Evolutionary conservation across 305 asterid species (phyloP).

Genomic region (Petunia hybrid): DNA sequence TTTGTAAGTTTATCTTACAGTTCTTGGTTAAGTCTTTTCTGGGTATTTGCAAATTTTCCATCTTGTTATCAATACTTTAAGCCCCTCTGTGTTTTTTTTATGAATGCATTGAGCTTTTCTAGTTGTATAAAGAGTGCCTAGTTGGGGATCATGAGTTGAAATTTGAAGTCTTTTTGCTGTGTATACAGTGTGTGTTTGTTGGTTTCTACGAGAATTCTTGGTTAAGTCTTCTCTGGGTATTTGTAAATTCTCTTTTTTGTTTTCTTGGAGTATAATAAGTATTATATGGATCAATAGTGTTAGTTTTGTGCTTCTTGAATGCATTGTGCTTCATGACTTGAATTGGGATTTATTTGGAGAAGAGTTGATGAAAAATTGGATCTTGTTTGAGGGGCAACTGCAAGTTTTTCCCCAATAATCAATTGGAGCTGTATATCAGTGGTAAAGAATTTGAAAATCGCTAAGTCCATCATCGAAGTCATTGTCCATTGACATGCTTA

Average conservation of each 20-base stretch:
- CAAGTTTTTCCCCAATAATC: constrained; percentile 8
- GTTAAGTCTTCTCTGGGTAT: background rate
- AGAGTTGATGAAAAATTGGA: constrained; percentile 21
- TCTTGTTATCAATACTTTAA: constrained; percentile 13
- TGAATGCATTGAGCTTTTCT: background rate
- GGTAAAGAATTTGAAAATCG: background rate
- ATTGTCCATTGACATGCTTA: background rate
- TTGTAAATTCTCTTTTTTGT: constrained; percentile 5
- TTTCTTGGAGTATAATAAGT: constrained; percentile 1
- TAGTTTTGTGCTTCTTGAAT: constrained; percentile 19
- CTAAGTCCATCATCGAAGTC: background rate
- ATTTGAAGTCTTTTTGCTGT: constrained; percentile 1
- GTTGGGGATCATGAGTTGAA: constrained; percentile 28
- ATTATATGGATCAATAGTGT: background rate
- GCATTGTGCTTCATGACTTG: constrained; percentile 24
- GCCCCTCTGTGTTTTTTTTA: constrained; percentile 20
- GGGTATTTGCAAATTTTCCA: constrained; percentile 16
- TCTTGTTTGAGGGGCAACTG: background rate
- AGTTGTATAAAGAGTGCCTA: too few species aligned
- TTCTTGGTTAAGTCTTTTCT: constrained; percentile 9
- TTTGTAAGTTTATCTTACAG: background rate
- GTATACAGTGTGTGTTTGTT: background rate
- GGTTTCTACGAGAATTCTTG: background rate
- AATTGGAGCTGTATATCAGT: constrained; percentile 4
- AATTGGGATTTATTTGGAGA: constrained; percentile 25